Evolutionary conservation across 176 grass and related monocot species (phyloP).

Genomic region (Themeda triandra): DNA sequence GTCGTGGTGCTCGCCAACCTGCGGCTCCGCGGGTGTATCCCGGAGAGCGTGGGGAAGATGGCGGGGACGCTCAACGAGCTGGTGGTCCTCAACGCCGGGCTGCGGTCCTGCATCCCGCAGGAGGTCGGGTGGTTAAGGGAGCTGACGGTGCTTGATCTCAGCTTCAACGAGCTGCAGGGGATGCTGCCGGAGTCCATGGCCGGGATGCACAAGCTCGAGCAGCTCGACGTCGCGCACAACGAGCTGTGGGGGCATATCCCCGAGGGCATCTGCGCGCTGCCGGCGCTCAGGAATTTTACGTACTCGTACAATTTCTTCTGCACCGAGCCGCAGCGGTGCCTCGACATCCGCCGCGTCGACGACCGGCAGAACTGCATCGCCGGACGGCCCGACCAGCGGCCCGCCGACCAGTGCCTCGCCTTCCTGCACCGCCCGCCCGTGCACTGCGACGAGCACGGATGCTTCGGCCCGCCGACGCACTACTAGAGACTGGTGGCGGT

Average conservation of each 20-base stretch:
- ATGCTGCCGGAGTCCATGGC: slow-evolving; percentile 56
- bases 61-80: slow-evolving; percentile 61
- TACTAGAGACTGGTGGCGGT: neutral
- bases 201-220: slow-evolving; percentile 51
- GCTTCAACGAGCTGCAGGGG: slow-evolving; percentile 66
- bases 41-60: slow-evolving; percentile 44
- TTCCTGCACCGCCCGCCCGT: slow-evolving; percentile 69
- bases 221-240: slow-evolving; percentile 82
- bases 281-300: slow-evolving; percentile 64
- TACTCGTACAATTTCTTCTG: slow-evolving; percentile 92
- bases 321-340: slow-evolving; percentile 50
- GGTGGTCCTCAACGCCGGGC: slow-evolving; percentile 54
- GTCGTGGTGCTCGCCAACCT: slow-evolving; percentile 73
- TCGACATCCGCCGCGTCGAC: slow-evolving; percentile 39
- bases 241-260: slow-evolving; percentile 52
- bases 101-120: slow-evolving; percentile 68
- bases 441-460: slow-evolving; percentile 59
- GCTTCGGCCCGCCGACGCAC: slow-evolving; percentile 45
- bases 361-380: slow-evolving; percentile 76
- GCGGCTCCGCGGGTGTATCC: slow-evolving; percentile 48
- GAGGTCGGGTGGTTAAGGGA: slow-evolving; percentile 40
- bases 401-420: slow-evolving; percentile 50
- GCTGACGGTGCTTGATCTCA: slow-evolving; percentile 72
- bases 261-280: slow-evolving; percentile 65
- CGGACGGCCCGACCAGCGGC: slow-evolving; percentile 54